Conservation (phyloP, 305 asterid species). For the Coffea humblotiana region DNA sequence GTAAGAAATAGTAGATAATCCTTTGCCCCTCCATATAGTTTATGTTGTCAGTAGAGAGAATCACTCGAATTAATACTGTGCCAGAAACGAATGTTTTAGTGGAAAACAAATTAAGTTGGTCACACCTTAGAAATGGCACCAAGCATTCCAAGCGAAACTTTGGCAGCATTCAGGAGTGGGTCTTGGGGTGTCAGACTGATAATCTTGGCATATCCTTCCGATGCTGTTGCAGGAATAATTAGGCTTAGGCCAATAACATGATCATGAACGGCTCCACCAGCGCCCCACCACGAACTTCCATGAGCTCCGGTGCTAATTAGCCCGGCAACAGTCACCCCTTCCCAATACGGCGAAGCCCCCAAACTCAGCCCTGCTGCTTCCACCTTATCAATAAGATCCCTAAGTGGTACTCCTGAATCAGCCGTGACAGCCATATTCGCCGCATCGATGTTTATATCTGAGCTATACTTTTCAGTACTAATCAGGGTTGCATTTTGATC, state of each 20-base stretch:
- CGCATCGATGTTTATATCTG: constrained; percentile 36
- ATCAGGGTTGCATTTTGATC: constrained; percentile 38
- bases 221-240: constrained; percentile 37
- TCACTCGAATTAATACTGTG: background rate
- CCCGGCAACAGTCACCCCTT: constrained; percentile 69
- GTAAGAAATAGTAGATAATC: background rate
- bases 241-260: constrained; percentile 48
- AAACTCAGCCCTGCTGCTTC: constrained; percentile 53
- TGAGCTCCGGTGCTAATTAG: constrained; percentile 66
- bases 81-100: background rate
- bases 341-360: constrained; percentile 68
- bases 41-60: background rate
- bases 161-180: constrained; percentile 46
- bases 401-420: constrained; percentile 38
- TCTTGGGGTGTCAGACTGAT: constrained; percentile 32
- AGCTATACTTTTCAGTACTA: constrained; percentile 59
- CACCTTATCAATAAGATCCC: constrained; percentile 49
- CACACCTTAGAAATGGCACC: constrained; percentile 76
- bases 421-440: constrained; percentile 33
- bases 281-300: constrained; percentile 80
- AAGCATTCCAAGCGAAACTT: constrained; percentile 51
- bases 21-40: background rate
- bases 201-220: constrained; percentile 51
- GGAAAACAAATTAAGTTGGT: background rate
- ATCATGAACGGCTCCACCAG: constrained; percentile 68